These are phyloP conservation scores for Colletotrichum sojae DNA, from an alignment of 2,329 filamentous ascomycete species.

Conservation along the genomic window DNA sequence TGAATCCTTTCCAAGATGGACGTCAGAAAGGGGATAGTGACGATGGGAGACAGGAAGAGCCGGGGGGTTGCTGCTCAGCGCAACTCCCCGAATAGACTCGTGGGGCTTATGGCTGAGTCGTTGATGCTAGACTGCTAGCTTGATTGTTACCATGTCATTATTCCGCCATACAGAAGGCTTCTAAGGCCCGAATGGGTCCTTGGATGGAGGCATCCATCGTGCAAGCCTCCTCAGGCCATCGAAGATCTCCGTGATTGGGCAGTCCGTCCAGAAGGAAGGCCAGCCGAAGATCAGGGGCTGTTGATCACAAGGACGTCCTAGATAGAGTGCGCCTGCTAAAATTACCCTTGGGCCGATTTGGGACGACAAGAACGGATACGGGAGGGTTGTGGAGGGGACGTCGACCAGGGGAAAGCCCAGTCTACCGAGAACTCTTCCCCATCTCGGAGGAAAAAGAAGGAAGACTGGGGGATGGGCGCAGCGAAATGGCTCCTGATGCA, in stretches of 20 bases:
- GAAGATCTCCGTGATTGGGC: constrained; percentile 24
- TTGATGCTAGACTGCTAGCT: constrained; percentile 9
- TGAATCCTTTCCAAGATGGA: constrained; percentile 25
- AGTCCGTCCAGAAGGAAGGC: background rate
- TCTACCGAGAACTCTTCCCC: background rate
- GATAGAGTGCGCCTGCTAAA: constrained; percentile 19
- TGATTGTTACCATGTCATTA: constrained; percentile 13
- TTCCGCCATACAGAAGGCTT: constrained; percentile 20
- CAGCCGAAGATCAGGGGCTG: constrained; percentile 41
- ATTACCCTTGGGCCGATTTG: constrained; percentile 19
- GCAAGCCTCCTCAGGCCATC: constrained; percentile 19
- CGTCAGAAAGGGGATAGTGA: background rate
- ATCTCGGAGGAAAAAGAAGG: constrained; percentile 15
- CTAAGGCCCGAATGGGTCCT: background rate
- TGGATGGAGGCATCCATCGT: background rate
- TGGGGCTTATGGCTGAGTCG: constrained; percentile 24
- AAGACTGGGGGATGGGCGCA: constrained; percentile 17
- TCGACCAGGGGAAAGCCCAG: background rate
- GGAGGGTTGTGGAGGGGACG: constrained; percentile 9
- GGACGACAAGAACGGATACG: constrained; percentile 34
- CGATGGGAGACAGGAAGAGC: constrained; percentile 4
- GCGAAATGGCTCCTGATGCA: constrained; percentile 25
- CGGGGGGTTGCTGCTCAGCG: constrained; percentile 6
- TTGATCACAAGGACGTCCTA: constrained; percentile 33
- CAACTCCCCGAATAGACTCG: constrained; percentile 28